Evolutionary conservation across 441 rosid genomes (phyloP), one percentile per base, ranked within the genome.

Genomic region (Pelargonium citronellum): DNA sequence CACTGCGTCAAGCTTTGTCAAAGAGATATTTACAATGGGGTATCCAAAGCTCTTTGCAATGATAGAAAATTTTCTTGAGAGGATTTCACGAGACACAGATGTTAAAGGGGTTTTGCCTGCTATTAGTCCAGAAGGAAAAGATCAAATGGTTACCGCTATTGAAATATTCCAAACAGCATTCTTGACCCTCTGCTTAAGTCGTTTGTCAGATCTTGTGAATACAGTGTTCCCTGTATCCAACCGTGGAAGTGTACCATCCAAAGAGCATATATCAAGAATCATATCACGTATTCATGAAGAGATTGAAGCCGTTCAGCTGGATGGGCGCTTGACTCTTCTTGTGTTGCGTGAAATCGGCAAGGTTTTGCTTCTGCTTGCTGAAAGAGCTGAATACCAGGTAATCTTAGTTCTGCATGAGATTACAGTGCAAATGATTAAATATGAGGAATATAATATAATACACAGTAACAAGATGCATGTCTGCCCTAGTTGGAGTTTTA

Each of bases 341-440:
- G 96, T 95, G 68, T 79, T 95, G 81, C 94, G 77, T 64, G 96
- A 83, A 88, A 88, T 92, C 72, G 88, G 87, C 75, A 95, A 91
- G 82, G 96, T 83, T 69, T 84, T 95, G 80, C 84, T 79, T 67
- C 86, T 87, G 71, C 82, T 95, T 57, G 95, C 99, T 51, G 72
- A 87, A 77, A 89, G 97, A 74, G 93, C 97, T 64, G 98, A 95
- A 78, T 89, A 86, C 83, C 98, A 92, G 99, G 98, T 92, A 83
- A 70, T 71, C 55, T 63, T 44, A 6, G 20, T 16, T 53, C 60
- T 51, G 0, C 17, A 10, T 13, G 57, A 1, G 27, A 24, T 24
- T 24, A 24, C 27, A 24, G 27, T 24, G 27, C 27, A 24, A 24
- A 24, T 24, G 0, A 24, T 24, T 24, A 24, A 24, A 24, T 24